Evolutionary conservation across 2,329 filamentous ascomycete species (phyloP), one percentile per base, ranked within the genome.

Genomic region (Aphanoascus verrucosus): DNA sequence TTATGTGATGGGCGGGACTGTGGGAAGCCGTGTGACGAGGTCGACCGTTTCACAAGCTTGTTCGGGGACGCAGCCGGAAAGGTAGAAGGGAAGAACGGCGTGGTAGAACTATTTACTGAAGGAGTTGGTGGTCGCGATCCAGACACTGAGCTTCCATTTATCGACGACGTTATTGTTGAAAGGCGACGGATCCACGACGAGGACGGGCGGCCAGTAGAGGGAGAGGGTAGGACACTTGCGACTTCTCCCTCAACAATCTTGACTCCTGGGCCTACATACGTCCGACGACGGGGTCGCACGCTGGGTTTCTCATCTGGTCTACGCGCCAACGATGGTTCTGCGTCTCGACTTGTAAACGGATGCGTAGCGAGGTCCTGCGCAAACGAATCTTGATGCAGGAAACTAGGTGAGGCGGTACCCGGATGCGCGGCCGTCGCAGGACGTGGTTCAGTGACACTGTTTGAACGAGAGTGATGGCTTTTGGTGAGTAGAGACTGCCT

Each of bases 1-100:
- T 61, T 63, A 7, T 66, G 64, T 14, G 57, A 54, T 46, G 63
- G 60, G 11, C 69, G 63, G 11, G 71, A 64, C 55, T 72, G 66
- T 52, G 65, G 67, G 48, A 75, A 64, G 42, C 70, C 69, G 58
- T 73, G 74, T 48, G 79, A 69, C 9, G 80, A 83, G 17, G 75
- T 72, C 4, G 78, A 74, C 41, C 81, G 76, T 67, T 84, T 84
- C 51, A 84, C 77, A 7, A 84, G 72, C 65, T 81, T 83, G 67
- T 84, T 84, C 20, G 77, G 77, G 59, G 66, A 64, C 56, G 63
- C 63, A 53, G 62, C 60, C 53, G 61, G 61, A 45, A 43, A 51
- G 32, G 64, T 57, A 19, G 64, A 60, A 43, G 40, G 65, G 61
- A 58, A 58, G 55, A 53, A 77, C 61, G 78, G 76, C 43, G 73